These are phyloP conservation scores for Fagus sylvatica DNA, from an alignment of 306 rosid species.

Conservation along the genomic window DNA sequence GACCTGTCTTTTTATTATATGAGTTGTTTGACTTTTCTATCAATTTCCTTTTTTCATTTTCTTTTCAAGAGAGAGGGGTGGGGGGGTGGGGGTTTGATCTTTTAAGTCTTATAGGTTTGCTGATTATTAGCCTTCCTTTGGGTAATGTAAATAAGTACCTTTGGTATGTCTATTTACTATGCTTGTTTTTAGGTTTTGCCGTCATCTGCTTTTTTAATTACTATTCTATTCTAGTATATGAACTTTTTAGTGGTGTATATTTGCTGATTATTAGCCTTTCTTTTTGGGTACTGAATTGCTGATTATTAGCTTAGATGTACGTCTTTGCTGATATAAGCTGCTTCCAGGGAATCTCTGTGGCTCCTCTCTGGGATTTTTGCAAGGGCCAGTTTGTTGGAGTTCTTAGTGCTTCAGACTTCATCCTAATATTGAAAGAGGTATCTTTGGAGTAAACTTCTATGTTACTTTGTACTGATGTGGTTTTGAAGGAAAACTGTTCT, in stretches of 20 bases:
- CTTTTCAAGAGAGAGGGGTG: no score
- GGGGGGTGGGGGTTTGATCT: background rate
- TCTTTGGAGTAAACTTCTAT: conserved; percentile 32
- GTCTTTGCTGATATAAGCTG: conserved; percentile 30
- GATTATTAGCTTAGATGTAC: conserved; percentile 28
- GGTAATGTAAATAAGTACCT: background rate
- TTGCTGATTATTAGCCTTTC: background rate
- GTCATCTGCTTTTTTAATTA: no score
- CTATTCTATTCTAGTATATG: background rate
- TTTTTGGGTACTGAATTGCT: background rate
- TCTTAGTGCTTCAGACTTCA: conserved; percentile 81
- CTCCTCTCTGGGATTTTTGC: conserved; percentile 74
- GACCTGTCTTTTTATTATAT: background rate
- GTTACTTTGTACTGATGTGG: conserved; percentile 20
- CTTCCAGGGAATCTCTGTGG: conserved; percentile 68
- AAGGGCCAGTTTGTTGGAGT: conserved; percentile 67
- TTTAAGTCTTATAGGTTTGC: background rate
- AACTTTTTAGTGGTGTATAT: background rate
- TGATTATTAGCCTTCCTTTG: background rate
- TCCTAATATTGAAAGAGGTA: conserved; percentile 84
- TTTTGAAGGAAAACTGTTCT: conserved; percentile 22
- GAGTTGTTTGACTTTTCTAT: background rate
- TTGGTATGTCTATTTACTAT: background rate
- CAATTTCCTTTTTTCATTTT: background rate
- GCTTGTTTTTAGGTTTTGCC: no score